Evolutionary conservation across 1,139 yeast species (phyloP).

Genomic region (Suhomyces guaymorum): DNA sequence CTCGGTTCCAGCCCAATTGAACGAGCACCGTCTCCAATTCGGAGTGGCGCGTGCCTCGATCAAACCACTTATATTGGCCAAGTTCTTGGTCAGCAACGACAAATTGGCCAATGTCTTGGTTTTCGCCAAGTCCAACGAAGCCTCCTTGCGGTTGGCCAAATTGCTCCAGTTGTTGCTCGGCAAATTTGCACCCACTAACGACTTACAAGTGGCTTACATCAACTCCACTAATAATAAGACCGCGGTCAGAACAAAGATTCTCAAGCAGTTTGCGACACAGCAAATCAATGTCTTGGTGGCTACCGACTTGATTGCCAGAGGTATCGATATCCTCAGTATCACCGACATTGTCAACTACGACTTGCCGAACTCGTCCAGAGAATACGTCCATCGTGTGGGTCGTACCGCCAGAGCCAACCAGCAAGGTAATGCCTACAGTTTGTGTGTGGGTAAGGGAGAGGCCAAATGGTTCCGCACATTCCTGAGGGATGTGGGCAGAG

Average conservation of each 20-base stretch:
- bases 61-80: conserved; percentile 73
- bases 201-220: conserved; percentile 27
- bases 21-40: conserved; percentile 51
- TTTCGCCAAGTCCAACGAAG: conserved; percentile 84
- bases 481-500: conserved; percentile 44
- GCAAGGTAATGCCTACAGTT: conserved; percentile 68
- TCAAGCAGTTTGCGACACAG: conserved; percentile 58
- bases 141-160: conserved; percentile 73
- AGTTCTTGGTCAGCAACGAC: conserved; percentile 43
- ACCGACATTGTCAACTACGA: conserved; percentile 86
- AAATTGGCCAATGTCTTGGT: conserved; percentile 51
- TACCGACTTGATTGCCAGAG: conserved; percentile 93
- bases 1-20: conserved; percentile 55
- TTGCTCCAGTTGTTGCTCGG: conserved; percentile 52
- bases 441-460: conserved; percentile 77
- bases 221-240: conserved; percentile 52
- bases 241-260: conserved; percentile 41
- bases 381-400: conserved; percentile 93
- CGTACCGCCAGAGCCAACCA: conserved; percentile 94
- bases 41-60: conserved; percentile 58
- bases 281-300: conserved; percentile 64
- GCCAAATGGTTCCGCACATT: conserved; percentile 60
- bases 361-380: conserved; percentile 83
- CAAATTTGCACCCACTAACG: conserved; percentile 19
- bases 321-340: conserved; percentile 77